Base-by-base conservation (phyloP, 148 eudicot species). In the Nyssa sinensis region DNA sequence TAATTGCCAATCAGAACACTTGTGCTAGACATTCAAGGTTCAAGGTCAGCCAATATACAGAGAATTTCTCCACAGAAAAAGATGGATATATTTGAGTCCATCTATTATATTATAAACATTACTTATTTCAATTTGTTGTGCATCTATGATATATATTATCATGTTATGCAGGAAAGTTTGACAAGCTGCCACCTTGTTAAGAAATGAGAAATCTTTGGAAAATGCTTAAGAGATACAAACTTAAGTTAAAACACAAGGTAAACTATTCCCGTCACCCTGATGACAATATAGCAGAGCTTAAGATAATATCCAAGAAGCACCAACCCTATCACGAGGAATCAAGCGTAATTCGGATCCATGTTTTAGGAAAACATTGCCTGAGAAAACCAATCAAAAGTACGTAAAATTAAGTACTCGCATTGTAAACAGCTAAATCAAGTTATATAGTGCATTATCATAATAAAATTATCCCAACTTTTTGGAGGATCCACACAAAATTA, bases 291-390 rank as follows among this genome's bases (percentile, higher is more conserved):
- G n/a, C 55, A 17, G 69, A 74, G 53, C 69, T 49, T 75, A 73
- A n/a, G 47, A 47, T 61, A 31, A 49, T 29, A 74, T 63, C 55
- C 27, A 25, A 3, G 66, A 64, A 76, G 89, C 85, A 77, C 97
- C 98, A 74, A 94, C 98, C 78, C 97, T 90, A 67, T 94, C 98
- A 24, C 97, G 98, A 62, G 98, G 98, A 80, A 94, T 94, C 91
- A 94, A 79, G 19, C 97, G 96, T 81, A 94, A 72, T 51, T 92
- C 98, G 61, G 97, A 92, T 1, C 98, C 98, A 78, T 92, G 98
- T 79, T 94, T 94, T 34, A 94, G 93, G 83, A 92, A 94, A 59
- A 94, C 97, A 78, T 94, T 94, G 66, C 97, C 98, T 94, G 90
- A 29, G 66, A 90, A 23, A 32, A 61, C 61, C 41, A 44, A 76